phyloP scores from a whole-genome alignment of 1,139 yeast genomes.

The Suhomyces anneliseae region DNA sequence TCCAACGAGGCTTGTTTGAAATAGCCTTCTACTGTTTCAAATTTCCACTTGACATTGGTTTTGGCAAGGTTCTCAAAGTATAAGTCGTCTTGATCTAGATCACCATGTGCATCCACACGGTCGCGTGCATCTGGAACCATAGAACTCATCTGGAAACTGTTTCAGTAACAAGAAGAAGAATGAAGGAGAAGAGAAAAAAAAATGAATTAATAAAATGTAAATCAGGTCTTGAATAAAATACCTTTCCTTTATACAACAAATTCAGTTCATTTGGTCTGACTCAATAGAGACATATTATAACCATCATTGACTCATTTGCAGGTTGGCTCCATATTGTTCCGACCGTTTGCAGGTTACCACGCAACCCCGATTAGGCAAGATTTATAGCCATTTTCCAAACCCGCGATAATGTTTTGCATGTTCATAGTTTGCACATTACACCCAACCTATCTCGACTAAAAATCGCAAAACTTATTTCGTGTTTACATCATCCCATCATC shows the following conservation, averaged over 20 bases:
- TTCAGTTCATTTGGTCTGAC: too few species aligned
- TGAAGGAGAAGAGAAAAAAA: too few species aligned
- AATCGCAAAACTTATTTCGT: conserved; percentile 1
- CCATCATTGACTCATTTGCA: too few species aligned
- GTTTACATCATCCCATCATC: neutral
- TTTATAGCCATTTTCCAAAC: neutral
- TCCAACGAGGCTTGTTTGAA: conserved; percentile 49
- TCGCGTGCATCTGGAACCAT: conserved; percentile 34
- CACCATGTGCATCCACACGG: conserved; percentile 36
- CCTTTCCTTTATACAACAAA: too few species aligned
- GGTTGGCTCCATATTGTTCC: too few species aligned
- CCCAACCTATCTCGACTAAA: conserved; percentile 6
- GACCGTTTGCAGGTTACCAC: neutral
- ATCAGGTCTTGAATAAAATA: neutral
- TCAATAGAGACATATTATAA: too few species aligned
- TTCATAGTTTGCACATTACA: conserved; percentile 4
- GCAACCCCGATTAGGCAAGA: neutral
- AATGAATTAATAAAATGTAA: too few species aligned
- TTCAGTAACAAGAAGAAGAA: neutral
- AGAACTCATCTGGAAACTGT: conserved; percentile 23
- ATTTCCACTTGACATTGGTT: conserved; percentile 31
- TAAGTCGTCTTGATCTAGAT: conserved; percentile 31
- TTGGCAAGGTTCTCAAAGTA: conserved; percentile 19
- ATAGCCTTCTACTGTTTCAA: conserved; percentile 47
- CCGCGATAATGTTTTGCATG: conserved; percentile 1